These are phyloP conservation scores for Sideroxylon spinosum DNA, from an alignment of 179 eudicot genomes.

Conservation along the genomic window DNA sequence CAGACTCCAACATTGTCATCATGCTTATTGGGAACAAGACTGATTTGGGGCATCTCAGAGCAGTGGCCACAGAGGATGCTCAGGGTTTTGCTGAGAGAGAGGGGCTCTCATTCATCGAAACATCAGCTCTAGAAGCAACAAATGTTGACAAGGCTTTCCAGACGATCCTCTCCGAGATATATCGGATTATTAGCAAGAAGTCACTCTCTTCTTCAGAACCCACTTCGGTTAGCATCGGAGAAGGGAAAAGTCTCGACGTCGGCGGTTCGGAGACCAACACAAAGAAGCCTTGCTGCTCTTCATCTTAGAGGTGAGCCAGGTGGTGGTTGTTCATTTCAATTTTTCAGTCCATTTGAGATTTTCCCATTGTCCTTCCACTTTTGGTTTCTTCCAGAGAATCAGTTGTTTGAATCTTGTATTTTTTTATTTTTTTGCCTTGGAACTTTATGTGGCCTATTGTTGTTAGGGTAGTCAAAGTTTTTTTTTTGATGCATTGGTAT, in stretches of 20 bases:
- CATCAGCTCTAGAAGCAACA: conserved; percentile 49
- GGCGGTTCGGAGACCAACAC: conserved; percentile 34
- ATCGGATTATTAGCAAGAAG: conserved; percentile 50
- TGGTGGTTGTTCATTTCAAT: background rate
- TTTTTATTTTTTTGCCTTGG: background rate
- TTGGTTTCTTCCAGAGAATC: background rate
- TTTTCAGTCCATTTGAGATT: background rate
- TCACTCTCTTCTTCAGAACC: conserved; percentile 38
- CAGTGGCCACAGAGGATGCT: conserved; percentile 52
- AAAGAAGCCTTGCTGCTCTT: conserved; percentile 46
- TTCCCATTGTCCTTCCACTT: background rate
- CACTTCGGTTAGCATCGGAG: conserved; percentile 33
- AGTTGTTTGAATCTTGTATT: background rate
- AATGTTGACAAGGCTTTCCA: conserved; percentile 56
- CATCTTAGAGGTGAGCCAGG: conserved; percentile 22
- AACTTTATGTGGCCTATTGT: background rate
- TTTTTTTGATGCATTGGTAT: background rate
- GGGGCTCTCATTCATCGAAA: conserved; percentile 54
- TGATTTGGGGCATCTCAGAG: conserved; percentile 51
- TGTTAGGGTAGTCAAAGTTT: background rate
- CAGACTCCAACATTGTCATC: conserved; percentile 51
- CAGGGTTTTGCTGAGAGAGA: conserved; percentile 53
- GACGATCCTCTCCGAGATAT: conserved; percentile 43
- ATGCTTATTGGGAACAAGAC: conserved; percentile 60
- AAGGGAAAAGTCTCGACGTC: conserved; percentile 44